A percentile compares a stretch with the other conserved stretches of the same genome.
Conservation (phyloP, 192 early-diverging fungal genomes). For the Coemansia sp. region DNA sequence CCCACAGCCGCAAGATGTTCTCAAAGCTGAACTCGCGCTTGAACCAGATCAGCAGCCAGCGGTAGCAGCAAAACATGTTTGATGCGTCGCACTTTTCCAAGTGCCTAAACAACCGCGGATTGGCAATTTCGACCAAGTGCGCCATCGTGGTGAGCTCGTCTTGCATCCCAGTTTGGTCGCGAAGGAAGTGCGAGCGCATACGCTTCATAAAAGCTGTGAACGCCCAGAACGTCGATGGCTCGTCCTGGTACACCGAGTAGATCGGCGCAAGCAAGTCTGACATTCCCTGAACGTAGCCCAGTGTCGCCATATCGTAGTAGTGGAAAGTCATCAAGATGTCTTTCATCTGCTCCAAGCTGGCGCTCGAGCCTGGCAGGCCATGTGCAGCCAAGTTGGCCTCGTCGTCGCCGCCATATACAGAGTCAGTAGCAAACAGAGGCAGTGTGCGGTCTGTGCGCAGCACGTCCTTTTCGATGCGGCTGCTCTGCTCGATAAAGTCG, state of each 20-base stretch:
- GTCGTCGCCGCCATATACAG: slow-evolving; percentile 56
- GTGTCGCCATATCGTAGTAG: slow-evolving; percentile 66
- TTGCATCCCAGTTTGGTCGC: slow-evolving; percentile 95
- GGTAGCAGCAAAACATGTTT: slow-evolving; percentile 98
- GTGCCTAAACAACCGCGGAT: slow-evolving; percentile 82
- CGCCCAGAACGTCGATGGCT: slow-evolving; percentile 92
- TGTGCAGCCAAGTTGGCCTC: slow-evolving; percentile 41
- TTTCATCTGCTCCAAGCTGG: slow-evolving; percentile 85
- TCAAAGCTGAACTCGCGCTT: slow-evolving; percentile 96
- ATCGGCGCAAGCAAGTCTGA: slow-evolving; percentile 91
- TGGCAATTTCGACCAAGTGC: slow-evolving; percentile 83
- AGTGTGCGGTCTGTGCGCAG: slow-evolving; percentile 92
- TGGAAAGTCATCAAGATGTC: slow-evolving; percentile 94
- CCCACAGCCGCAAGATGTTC: slow-evolving; percentile 86
- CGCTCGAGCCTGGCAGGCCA: slow-evolving; percentile 63
- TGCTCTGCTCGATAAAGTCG: slow-evolving; percentile 74
- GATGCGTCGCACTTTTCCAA: slow-evolving; percentile 75
- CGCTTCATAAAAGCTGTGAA: slow-evolving; percentile 90
- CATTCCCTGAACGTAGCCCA: slow-evolving; percentile 98
- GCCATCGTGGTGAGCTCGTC: slow-evolving; percentile 81
- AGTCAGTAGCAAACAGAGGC: slow-evolving; percentile 78
- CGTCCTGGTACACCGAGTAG: slow-evolving; percentile 85
- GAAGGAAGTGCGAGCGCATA: slow-evolving; percentile 89
- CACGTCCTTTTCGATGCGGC: slow-evolving; percentile 93
- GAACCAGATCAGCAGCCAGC: slow-evolving; percentile 96